Evolutionary conservation across 2,329 filamentous ascomycete genomes (phyloP).

Genomic region (Fusarium mexicanum): DNA sequence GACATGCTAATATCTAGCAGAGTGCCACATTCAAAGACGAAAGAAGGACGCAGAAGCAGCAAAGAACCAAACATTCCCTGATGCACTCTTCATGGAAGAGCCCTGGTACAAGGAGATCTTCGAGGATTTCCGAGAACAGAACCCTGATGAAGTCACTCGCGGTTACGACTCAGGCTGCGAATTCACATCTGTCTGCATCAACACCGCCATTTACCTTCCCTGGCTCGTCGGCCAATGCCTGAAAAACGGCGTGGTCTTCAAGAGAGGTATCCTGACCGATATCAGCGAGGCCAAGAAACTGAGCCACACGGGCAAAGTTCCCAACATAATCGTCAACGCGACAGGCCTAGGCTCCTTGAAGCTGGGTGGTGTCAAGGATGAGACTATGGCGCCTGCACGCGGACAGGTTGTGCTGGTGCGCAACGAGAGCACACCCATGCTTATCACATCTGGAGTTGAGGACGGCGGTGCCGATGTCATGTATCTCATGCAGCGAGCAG

Average conservation of each 20-base stretch:
- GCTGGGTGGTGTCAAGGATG: slow-evolving; percentile 84
- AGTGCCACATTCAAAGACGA: slow-evolving; percentile 62
- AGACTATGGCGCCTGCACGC: slow-evolving; percentile 76
- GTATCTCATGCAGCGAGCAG: slow-evolving; percentile 86
- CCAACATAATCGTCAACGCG: slow-evolving; percentile 82
- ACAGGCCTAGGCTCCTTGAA: slow-evolving; percentile 80
- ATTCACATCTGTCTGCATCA: slow-evolving; percentile 91
- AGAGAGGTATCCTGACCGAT: slow-evolving; percentile 72
- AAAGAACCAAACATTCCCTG: slow-evolving; percentile 55
- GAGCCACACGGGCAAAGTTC: slow-evolving; percentile 63
- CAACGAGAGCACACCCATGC: slow-evolving; percentile 79
- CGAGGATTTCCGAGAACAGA: slow-evolving; percentile 74
- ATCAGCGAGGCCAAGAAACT: slow-evolving; percentile 71
- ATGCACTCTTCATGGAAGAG: slow-evolving; percentile 70
- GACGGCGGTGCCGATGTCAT: slow-evolving; percentile 76
- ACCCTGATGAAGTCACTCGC: slow-evolving; percentile 65
- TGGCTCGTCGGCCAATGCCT: slow-evolving; percentile 86
- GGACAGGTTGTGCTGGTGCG: slow-evolving; percentile 87
- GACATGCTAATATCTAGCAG: slow-evolving; percentile 45
- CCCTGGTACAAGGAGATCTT: slow-evolving; percentile 80
- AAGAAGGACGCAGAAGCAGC: slow-evolving; percentile 65
- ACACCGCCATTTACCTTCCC: slow-evolving; percentile 86
- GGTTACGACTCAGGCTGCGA: slow-evolving; percentile 77
- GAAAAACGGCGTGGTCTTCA: slow-evolving; percentile 74
- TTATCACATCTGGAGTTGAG: slow-evolving; percentile 75